phyloP scores from a whole-genome alignment of 225 moss, liverwort and hornwort species.

The Anthoceros angustus region DNA sequence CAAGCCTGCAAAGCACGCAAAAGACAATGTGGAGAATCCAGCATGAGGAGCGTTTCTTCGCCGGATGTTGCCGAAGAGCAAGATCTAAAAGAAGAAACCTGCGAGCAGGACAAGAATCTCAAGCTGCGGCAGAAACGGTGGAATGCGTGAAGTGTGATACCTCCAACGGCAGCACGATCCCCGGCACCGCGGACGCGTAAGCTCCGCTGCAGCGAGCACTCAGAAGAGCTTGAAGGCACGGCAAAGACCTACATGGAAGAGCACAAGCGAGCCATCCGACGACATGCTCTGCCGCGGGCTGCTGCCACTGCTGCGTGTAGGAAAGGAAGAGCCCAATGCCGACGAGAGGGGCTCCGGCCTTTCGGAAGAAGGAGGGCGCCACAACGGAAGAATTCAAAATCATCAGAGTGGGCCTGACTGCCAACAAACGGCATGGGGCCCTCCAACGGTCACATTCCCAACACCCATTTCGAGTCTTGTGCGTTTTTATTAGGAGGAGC shows the following conservation, averaged over 20 bases:
- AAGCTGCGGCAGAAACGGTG: too few relatives aligned
- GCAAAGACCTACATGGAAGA: not conserved
- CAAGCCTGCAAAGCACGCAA: not conserved
- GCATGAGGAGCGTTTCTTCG: too few relatives aligned
- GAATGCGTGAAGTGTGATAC: too few relatives aligned
- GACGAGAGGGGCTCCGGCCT: not conserved
- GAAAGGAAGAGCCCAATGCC: not conserved
- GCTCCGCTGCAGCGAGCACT: not conserved
- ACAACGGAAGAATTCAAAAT: constrained; percentile 3
- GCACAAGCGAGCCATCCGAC: not conserved
- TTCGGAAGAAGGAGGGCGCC: not conserved
- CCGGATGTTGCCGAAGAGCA: too few relatives aligned
- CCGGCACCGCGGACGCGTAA: not conserved
- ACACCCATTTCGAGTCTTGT: too few relatives aligned
- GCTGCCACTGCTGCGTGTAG: not conserved
- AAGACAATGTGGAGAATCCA: not conserved
- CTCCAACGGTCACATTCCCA: too few relatives aligned
- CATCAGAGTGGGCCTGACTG: too few relatives aligned
- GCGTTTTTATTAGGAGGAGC: too few relatives aligned
- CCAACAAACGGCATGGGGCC: too few relatives aligned
- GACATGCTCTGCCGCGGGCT: not conserved
- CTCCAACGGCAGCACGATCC: too few relatives aligned
- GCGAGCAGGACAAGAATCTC: too few relatives aligned
- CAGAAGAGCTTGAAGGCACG: not conserved
- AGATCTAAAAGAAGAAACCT: too few relatives aligned